phyloP scores from a whole-genome alignment of 108 stramenopile species.

The Chaetoceros tenuissimus region DNA sequence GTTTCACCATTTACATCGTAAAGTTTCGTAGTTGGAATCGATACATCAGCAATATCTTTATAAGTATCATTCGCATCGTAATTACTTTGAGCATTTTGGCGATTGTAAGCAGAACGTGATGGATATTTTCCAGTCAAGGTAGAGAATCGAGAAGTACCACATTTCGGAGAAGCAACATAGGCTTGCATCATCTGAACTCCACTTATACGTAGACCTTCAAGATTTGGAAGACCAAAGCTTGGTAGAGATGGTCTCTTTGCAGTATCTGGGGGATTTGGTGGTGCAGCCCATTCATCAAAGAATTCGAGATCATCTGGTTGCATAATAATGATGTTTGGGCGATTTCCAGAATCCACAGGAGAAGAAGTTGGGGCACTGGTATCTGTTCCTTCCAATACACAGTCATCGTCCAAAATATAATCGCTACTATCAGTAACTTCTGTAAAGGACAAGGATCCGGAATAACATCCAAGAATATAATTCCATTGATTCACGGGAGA shows the following conservation, averaged over 20 bases:
- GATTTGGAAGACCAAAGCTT: constrained; percentile 15
- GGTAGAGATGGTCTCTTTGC: neutral
- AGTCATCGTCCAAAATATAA: too few species aligned
- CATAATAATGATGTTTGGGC: constrained; percentile 33
- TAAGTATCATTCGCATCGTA: too few species aligned
- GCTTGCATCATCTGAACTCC: constrained; percentile 24
- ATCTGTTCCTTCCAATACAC: too few species aligned
- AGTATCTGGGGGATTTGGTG: constrained; percentile 6
- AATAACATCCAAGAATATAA: too few species aligned
- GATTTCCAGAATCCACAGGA: too few species aligned
- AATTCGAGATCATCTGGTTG: constrained; percentile 37
- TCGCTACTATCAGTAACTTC: too few species aligned
- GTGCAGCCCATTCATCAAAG: constrained; percentile 24
- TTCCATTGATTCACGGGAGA: too few species aligned
- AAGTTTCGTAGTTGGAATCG: constrained; percentile 30
- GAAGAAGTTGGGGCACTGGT: too few species aligned
- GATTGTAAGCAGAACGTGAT: constrained; percentile 6
- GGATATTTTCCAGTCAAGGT: constrained; percentile 27
- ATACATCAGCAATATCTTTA: constrained; percentile 6
- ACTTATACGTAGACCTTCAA: constrained; percentile 8
- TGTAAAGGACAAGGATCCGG: too few species aligned
- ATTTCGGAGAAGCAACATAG: constrained; percentile 20
- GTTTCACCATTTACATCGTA: constrained; percentile 8
- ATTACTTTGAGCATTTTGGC: neutral
- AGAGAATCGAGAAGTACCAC: constrained; percentile 23